Evolutionary conservation across 1,139 yeast genomes (phyloP).

Genomic region (Casaregolazyma suthepensis): DNA sequence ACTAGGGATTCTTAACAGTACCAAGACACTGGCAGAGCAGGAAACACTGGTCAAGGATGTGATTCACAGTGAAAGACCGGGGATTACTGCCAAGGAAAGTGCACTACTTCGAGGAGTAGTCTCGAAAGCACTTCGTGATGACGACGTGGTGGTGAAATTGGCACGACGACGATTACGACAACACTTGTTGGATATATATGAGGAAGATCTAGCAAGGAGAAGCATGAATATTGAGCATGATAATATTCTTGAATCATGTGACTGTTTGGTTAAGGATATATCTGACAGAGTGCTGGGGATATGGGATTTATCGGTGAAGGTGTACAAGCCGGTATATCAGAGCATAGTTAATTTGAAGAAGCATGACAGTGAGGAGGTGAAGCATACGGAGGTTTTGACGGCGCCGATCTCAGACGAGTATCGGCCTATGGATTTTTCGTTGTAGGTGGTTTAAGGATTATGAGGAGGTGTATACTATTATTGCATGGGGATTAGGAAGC

Average conservation of each 20-base stretch:
- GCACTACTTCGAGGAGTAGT: slow-evolving; percentile 18
- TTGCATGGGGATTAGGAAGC: too few species aligned
- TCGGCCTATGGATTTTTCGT: background rate
- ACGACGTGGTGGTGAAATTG: slow-evolving; percentile 17
- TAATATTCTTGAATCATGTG: background rate
- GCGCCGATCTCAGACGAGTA: background rate
- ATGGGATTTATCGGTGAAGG: slow-evolving; percentile 19
- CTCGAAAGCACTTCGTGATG: slow-evolving; percentile 5
- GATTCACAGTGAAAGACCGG: slow-evolving; percentile 20
- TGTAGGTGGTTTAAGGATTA: too few species aligned
- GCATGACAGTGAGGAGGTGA: background rate
- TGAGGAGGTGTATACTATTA: too few species aligned
- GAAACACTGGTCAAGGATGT: slow-evolving; percentile 12
- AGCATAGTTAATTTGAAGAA: slow-evolving; percentile 10
- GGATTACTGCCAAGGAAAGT: slow-evolving; percentile 16
- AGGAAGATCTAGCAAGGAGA: background rate
- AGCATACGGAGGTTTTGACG: background rate
- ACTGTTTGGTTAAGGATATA: slow-evolving; percentile 11
- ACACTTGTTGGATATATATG: background rate
- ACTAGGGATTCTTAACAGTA: slow-evolving; percentile 2
- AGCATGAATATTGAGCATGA: background rate
- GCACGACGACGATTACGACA: slow-evolving; percentile 16
- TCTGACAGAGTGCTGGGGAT: slow-evolving; percentile 16
- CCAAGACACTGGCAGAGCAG: background rate
- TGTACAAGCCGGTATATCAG: slow-evolving; percentile 23